A percentile compares a stretch with the other conserved stretches of the same genome.
phyloP scores from a whole-genome alignment of 2,329 filamentous ascomycete genomes.

The Zymoseptoria ardabiliae region DNA sequence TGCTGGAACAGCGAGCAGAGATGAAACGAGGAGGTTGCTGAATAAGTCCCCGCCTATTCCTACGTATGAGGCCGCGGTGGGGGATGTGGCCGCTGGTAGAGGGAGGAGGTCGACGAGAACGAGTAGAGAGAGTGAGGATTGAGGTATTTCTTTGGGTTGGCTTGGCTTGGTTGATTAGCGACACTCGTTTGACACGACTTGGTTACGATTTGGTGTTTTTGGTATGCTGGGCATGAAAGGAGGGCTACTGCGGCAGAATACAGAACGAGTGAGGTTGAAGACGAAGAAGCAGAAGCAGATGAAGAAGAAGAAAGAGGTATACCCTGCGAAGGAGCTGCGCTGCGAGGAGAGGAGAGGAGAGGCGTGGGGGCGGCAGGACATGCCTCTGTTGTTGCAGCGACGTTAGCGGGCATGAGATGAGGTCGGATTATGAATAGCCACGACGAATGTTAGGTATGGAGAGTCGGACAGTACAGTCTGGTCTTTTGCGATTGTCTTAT shows the following conservation, averaged over 20 bases:
- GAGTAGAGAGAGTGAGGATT: constrained; percentile 12
- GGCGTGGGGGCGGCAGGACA: background rate
- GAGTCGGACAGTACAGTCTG: background rate
- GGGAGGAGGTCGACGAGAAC: constrained; percentile 22
- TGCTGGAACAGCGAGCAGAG: constrained; percentile 16
- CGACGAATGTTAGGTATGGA: background rate
- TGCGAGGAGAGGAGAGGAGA: background rate
- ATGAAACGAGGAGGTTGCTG: constrained; percentile 11
- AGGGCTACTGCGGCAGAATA: background rate
- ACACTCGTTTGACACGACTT: background rate
- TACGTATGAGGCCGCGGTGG: constrained; percentile 70
- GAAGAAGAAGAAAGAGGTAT: background rate
- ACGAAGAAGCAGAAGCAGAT: background rate
- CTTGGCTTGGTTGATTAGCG: background rate
- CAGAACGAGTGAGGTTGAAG: background rate
- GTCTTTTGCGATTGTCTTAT: background rate
- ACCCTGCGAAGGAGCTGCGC: background rate
- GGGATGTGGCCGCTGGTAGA: constrained; percentile 21
- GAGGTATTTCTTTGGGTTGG: constrained; percentile 4
- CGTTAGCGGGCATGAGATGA: background rate
- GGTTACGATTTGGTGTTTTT: background rate
- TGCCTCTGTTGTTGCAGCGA: background rate
- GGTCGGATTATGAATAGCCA: background rate
- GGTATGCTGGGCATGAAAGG: background rate
- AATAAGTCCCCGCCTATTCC: constrained; percentile 60